Evolutionary conservation across 2,329 filamentous ascomycete species (phyloP).

Genomic region (Mycogone perniciosa): DNA sequence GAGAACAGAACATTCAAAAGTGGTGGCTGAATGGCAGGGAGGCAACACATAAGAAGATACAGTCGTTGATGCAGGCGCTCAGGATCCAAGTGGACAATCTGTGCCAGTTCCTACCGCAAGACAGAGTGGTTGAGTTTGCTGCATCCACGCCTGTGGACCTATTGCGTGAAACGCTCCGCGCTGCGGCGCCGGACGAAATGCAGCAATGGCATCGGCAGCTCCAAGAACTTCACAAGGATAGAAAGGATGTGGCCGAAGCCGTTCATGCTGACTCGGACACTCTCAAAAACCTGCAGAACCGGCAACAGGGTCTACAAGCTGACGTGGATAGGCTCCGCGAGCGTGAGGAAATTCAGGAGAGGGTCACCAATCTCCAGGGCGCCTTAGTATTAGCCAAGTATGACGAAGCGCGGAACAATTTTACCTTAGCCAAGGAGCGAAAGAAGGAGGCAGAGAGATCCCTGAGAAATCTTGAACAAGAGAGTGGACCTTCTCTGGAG

Average conservation of each 20-base stretch:
- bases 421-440: slow-evolving; percentile 47
- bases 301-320: slow-evolving; percentile 67
- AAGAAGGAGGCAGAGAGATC: slow-evolving; percentile 50
- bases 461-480: slow-evolving; percentile 52
- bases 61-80: slow-evolving; percentile 61
- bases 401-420: slow-evolving; percentile 43
- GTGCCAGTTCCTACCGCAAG: slow-evolving; percentile 94
- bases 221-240: slow-evolving; percentile 59
- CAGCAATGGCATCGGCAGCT: slow-evolving; percentile 69
- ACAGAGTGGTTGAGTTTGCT: slow-evolving; percentile 91
- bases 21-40: slow-evolving; percentile 70
- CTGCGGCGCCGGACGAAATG: slow-evolving; percentile 78
- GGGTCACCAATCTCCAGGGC: slow-evolving; percentile 58
- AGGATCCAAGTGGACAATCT: slow-evolving; percentile 96
- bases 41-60: slow-evolving; percentile 56
- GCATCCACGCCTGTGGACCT: slow-evolving; percentile 74
- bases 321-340: slow-evolving; percentile 81
- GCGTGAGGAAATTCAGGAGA: slow-evolving; percentile 59
- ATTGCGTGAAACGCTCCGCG: slow-evolving; percentile 78
- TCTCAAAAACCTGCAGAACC: slow-evolving; percentile 60
- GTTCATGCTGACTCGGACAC: slow-evolving; percentile 54
- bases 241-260: slow-evolving; percentile 57
- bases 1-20: slow-evolving; percentile 73
- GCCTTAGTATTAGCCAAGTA: slow-evolving; percentile 62
- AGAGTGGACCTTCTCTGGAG: slow-evolving; percentile 58